A percentile compares a stretch with the other conserved stretches of the same genome.
Conservation (phyloP, 2,329 filamentous ascomycete genomes). For the Fonsecaea monophora region DNA sequence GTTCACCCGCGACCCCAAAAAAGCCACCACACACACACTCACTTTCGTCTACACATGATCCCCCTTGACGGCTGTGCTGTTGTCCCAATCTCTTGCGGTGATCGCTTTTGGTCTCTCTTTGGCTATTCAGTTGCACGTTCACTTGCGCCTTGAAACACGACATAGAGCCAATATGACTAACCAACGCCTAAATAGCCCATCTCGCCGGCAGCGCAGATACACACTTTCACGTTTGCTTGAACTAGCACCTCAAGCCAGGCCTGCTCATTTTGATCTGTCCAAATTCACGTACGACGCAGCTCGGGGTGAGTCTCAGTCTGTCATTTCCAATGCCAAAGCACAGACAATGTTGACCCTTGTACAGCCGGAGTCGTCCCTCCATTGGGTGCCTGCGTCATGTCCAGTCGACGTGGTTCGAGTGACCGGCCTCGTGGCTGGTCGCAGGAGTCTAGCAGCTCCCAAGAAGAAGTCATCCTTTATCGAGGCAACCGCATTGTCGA, state of each 20-base stretch:
- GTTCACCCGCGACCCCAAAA: constrained; percentile 1
- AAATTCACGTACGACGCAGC: constrained; percentile 41
- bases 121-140: constrained; percentile 26
- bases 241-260: constrained; percentile 32
- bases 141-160: constrained; percentile 22
- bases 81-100: constrained; percentile 19
- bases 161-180: constrained; percentile 36
- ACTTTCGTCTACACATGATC: background rate
- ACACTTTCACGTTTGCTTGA: constrained; percentile 36
- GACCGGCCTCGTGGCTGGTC: constrained; percentile 36
- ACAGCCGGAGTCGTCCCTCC: constrained; percentile 40
- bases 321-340: background rate
- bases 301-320: constrained; percentile 34
- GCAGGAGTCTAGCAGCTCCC: constrained; percentile 33
- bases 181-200: constrained; percentile 35
- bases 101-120: constrained; percentile 33
- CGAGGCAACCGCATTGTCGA: constrained; percentile 31
- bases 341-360: constrained; percentile 23
- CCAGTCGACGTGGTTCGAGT: constrained; percentile 32
- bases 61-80: constrained; percentile 21
- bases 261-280: constrained; percentile 38
- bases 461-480: constrained; percentile 34
- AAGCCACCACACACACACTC: constrained; percentile 1
- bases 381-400: constrained; percentile 38
- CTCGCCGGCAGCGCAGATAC: constrained; percentile 32